Base-by-base conservation (phyloP, 768 basidiomycete species). In the Leccinum ochraceum region DNA sequence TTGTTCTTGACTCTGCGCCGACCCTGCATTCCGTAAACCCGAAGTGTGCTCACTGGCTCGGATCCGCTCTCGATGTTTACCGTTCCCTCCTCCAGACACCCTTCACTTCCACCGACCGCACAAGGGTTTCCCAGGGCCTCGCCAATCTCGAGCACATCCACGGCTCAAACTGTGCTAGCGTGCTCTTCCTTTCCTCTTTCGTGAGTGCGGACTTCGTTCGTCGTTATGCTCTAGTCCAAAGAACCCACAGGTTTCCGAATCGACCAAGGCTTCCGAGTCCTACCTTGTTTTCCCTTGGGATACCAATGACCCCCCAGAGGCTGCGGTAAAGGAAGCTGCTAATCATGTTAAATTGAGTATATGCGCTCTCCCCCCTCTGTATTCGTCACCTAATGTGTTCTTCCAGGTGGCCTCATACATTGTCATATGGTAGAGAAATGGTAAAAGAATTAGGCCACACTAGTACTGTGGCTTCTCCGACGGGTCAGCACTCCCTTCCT, bases 401-500 rank as follows among this genome's bases (percentile, higher is more conserved):
- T 22, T 32, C 22, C 32, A 67, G 60, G 13, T 20, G 13, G 4
- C 5, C 1, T 6, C 46, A 26, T 55, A 63, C 72, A 5, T 37
- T 71, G 3, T n/a, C 62, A 0, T 75, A 66, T 28, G 74, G 74
- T 34, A 70, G 73, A 51, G 60, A 58, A 14, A 36, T 83, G 6
- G 76, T 80, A 61, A 82, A 83, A 68, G 87, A 90, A 78, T 87
- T 86, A 68, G 86, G 83, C 65, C 95, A 99, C 72, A 69, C 71
- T 30, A 30, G 30, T 30, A 69, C 71, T 1, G 74, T 88, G 8
- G 94, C 95, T 6, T 91, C 89, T 53, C 96, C 96, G 14, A 80
- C 83, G 50, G 96, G 96, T 4, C 98, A 96, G 96, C 96, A 99
- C 70, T 71, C 88, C 0, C 79, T 97, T 53, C 95, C 95, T 14